phyloP scores from a whole-genome alignment of 2,329 filamentous ascomycete genomes.

The Simplicillium sp. region DNA sequence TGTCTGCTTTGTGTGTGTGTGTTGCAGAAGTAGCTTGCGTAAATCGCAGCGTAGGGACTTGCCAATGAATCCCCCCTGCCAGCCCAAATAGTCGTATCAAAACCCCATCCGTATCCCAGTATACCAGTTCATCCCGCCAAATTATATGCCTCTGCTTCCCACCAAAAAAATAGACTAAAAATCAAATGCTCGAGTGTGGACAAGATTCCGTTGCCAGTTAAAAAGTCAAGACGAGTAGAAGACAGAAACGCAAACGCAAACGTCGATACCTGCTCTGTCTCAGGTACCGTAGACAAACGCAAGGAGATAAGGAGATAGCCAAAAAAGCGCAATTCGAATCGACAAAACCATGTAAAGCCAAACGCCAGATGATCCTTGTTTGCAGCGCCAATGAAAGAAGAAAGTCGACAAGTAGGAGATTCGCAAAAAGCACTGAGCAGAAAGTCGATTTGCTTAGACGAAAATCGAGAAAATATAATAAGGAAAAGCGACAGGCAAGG shows the following conservation, averaged over 20 bases:
- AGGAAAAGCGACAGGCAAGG: conserved; percentile 20
- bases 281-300: conserved; percentile 23
- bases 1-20: conserved; percentile 17
- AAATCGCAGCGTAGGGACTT: conserved; percentile 17
- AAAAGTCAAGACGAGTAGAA: conserved; percentile 12
- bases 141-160: conserved; percentile 4
- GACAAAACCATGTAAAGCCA: conserved; percentile 9
- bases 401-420: conserved; percentile 10
- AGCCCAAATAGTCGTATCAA: conserved; percentile 9
- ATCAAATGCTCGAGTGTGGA: too few relatives aligned
- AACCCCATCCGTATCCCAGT: conserved; percentile 6
- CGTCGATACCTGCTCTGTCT: conserved; percentile 22
- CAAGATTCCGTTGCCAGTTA: conserved; percentile 5
- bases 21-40: conserved; percentile 35
- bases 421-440: conserved; percentile 8
- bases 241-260: conserved; percentile 6
- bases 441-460: conserved; percentile 7
- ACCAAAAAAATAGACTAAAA: not conserved
- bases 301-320: conserved; percentile 13
- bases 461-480: conserved; percentile 13
- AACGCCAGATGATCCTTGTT: conserved; percentile 1
- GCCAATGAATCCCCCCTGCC: conserved; percentile 16
- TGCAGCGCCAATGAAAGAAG: conserved; percentile 3
- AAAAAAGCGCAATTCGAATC: conserved; percentile 3
- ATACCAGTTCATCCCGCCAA: conserved; percentile 6